Percentiles rank a stretch among this genome's conserved stretches.
phyloP scores from a whole-genome alignment of 2,329 filamentous ascomycete species.

The Aureobasidium zeae region DNA sequence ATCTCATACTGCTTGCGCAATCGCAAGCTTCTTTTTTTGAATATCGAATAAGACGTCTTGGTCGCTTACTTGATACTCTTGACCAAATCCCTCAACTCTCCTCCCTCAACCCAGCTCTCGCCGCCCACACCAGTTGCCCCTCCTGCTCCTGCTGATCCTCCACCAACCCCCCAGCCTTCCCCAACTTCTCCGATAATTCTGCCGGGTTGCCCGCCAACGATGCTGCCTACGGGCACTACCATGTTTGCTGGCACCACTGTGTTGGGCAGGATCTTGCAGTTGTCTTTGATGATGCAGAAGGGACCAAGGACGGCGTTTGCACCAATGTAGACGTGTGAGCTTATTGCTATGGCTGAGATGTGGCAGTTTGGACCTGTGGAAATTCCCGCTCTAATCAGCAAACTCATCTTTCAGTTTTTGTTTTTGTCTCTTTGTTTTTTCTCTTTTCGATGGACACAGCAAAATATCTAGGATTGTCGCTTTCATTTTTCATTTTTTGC shows the following conservation, averaged over 20 bases:
- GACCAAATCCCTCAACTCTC: constrained; percentile 41
- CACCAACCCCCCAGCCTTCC: constrained; percentile 48
- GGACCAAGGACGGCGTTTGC: constrained; percentile 67
- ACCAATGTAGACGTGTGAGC: constrained; percentile 79
- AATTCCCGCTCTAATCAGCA: too few species aligned
- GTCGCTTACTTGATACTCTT: constrained; percentile 35
- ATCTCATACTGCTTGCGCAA: too few species aligned
- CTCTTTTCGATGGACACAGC: too few species aligned
- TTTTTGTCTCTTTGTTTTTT: too few species aligned
- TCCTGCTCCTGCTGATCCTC: too few species aligned
- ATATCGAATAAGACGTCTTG: background rate
- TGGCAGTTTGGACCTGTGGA: constrained; percentile 44
- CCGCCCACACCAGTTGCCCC: constrained; percentile 35
- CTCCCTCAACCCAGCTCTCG: constrained; percentile 42
- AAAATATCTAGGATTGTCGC: too few species aligned
- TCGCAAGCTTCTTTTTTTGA: background rate
- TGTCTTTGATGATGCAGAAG: constrained; percentile 89
- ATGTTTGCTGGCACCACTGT: constrained; percentile 77
- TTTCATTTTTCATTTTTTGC: background rate
- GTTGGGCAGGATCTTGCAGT: constrained; percentile 76
- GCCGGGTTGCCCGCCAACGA: constrained; percentile 78
- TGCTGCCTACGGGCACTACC: constrained; percentile 84
- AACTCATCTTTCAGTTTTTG: too few species aligned
- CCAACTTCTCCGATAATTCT: constrained; percentile 72
- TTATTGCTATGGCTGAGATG: constrained; percentile 74